Percentiles rank a stretch among this genome's conserved stretches.
These are phyloP conservation scores for Xanthoconium purpureum DNA, from an alignment of 768 basidiomycete genomes.

Conservation along the genomic window DNA sequence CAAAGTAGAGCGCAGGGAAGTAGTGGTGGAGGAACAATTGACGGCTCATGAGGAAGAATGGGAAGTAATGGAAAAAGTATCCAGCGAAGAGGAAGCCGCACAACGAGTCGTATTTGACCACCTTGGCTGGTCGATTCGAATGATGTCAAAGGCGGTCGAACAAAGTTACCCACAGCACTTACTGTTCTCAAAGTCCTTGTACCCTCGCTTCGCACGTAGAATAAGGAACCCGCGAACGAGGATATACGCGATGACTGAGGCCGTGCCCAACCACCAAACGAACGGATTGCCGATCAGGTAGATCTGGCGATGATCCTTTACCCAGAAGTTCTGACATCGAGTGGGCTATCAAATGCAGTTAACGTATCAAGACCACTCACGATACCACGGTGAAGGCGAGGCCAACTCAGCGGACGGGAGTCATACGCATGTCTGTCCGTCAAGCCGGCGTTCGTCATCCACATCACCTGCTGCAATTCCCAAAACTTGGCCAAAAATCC, in stretches of 20 bases:
- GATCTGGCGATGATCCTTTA: constrained; percentile 92
- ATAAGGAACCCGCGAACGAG: constrained; percentile 74
- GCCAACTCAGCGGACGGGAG: constrained; percentile 91
- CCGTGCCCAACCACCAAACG: constrained; percentile 85
- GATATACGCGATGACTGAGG: constrained; percentile 66
- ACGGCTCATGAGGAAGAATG: constrained; percentile 96
- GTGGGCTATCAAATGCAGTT: neutral
- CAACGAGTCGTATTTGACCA: constrained; percentile 87
- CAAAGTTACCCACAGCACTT: constrained; percentile 27
- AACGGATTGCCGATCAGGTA: constrained; percentile 95
- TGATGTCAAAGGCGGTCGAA: neutral
- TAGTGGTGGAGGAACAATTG: constrained; percentile 99
- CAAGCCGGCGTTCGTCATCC: constrained; percentile 92
- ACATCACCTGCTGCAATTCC: constrained; percentile 94
- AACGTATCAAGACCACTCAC: constrained; percentile 47
- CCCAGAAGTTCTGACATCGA: constrained; percentile 86
- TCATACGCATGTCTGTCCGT: constrained; percentile 95
- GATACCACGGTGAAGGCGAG: constrained; percentile 86
- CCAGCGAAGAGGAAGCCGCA: constrained; percentile 91
- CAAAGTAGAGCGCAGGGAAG: constrained; percentile 93
- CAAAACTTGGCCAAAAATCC: constrained; percentile 88
- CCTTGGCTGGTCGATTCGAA: constrained; percentile 55
- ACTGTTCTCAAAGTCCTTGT: constrained; percentile 91
- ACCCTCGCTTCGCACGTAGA: constrained; percentile 87
- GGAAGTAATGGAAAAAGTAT: constrained; percentile 91